phyloP scores from a whole-genome alignment of 1,139 yeast species.

The Casaregolazyma lundiana region DNA sequence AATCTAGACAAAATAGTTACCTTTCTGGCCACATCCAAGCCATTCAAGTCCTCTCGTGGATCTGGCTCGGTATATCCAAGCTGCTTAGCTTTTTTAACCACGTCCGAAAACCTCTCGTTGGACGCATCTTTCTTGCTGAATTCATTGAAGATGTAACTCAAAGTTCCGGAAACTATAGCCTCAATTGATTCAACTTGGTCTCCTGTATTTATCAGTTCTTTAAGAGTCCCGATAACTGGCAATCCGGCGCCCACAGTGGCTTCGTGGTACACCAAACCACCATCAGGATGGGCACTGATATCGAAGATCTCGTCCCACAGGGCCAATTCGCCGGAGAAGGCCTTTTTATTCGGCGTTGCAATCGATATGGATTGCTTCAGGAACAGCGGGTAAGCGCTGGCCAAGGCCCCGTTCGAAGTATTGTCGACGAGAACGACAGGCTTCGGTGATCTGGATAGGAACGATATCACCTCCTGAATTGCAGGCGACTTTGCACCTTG shows the following conservation, averaged over 20 bases:
- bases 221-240: conserved; percentile 84
- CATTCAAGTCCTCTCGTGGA: conserved; percentile 97
- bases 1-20: conserved; percentile 93
- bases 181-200: conserved; percentile 87
- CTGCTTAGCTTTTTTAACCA: conserved; percentile 80
- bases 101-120: conserved; percentile 75
- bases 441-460: conserved; percentile 56
- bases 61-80: conserved; percentile 98
- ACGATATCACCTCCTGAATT: conserved; percentile 55
- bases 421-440: conserved; percentile 90
- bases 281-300: conserved; percentile 43
- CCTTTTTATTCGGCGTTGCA: conserved; percentile 98
- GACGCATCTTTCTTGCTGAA: conserved; percentile 64
- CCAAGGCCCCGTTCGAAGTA: conserved; percentile 78
- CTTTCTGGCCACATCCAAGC: conserved; percentile 96
- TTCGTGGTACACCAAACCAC: conserved; percentile 91
- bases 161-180: conserved; percentile 94
- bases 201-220: conserved; percentile 85
- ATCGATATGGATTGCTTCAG: conserved; percentile 76
- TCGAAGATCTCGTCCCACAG: conserved; percentile 75
- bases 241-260: conserved; percentile 99
- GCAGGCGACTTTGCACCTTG: conserved; percentile 38
- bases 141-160: conserved; percentile 93
- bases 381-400: conserved; percentile 70
- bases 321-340: conserved; percentile 74